Percentiles rank a stretch among this genome's conserved stretches.
Conservation (phyloP, 1,284 basidiomycete species). For the Cutaneotrichosporon spelunceum region DNA sequence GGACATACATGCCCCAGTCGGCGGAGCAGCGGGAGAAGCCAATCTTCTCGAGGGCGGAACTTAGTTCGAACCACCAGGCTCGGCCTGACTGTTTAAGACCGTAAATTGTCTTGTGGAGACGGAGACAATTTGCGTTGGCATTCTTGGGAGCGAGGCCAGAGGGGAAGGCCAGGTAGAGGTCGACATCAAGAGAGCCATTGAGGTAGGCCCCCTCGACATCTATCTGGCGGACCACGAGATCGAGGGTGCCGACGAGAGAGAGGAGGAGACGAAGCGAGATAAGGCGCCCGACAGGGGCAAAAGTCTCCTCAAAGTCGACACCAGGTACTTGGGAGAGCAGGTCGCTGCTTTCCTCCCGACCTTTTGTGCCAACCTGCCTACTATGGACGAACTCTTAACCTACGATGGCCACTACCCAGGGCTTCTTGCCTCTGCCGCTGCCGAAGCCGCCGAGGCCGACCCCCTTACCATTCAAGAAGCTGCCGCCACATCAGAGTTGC, state of each 20-base stretch:
- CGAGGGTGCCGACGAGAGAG: slow-evolving; percentile 50
- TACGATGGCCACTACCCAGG: too few species aligned
- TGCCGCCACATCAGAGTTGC: not conserved
- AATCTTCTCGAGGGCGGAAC: slow-evolving; percentile 36
- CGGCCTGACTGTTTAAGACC: slow-evolving; percentile 52
- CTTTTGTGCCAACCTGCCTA: too few species aligned
- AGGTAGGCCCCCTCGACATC: slow-evolving; percentile 57
- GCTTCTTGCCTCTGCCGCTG: too few species aligned
- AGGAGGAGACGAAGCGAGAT: slow-evolving; percentile 50
- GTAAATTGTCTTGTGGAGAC: slow-evolving; percentile 50
- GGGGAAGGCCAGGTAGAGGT: slow-evolving; percentile 48
- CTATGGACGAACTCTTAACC: too few species aligned
- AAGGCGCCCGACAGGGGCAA: slow-evolving; percentile 52
- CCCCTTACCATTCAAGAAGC: too few species aligned
- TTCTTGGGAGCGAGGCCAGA: not conserved
- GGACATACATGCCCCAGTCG: slow-evolving; percentile 51
- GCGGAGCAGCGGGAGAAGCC: slow-evolving; percentile 42
- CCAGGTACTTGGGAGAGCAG: too few species aligned
- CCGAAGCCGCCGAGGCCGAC: too few species aligned
- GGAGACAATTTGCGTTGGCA: slow-evolving; percentile 9
- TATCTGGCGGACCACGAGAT: slow-evolving; percentile 53
- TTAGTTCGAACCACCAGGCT: slow-evolving; percentile 46
- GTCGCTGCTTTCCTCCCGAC: too few species aligned
- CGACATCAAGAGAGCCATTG: slow-evolving; percentile 52
- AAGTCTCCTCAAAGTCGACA: slow-evolving; percentile 54